A percentile compares a stretch with the other conserved stretches of the same genome.
Evolutionary conservation across 2,329 filamentous ascomycete genomes (phyloP).

Genomic region (Monilinia aucupariae): DNA sequence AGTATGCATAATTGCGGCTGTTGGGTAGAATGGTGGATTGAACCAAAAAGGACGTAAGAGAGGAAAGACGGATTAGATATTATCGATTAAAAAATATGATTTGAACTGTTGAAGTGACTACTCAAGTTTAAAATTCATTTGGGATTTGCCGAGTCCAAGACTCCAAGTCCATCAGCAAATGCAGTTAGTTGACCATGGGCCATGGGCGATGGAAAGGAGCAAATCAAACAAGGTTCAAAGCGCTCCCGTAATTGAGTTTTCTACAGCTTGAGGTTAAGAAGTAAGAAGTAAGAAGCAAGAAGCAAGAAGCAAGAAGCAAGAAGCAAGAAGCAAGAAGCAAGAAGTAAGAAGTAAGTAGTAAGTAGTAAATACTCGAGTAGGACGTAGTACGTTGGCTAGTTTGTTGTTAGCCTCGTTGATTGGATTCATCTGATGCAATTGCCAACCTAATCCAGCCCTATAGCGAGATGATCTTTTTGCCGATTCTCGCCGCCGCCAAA

Average conservation of each 20-base stretch:
- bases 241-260: not conserved
- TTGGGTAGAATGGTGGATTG: not conserved
- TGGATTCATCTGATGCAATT: not conserved
- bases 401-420: slow-evolving; percentile 2
- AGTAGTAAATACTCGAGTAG: no score
- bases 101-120: slow-evolving; percentile 4
- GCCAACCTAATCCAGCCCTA: slow-evolving; percentile 7
- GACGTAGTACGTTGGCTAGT: not conserved
- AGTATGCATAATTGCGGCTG: slow-evolving; percentile 10
- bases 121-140: not conserved
- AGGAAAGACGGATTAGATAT: not conserved
- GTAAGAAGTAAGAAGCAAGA: no score
- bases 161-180: slow-evolving; percentile 3
- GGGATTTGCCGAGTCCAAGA: not conserved
- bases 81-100: not conserved
- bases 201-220: not conserved
- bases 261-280: not conserved
- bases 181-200: not conserved
- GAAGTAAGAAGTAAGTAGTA: no score
- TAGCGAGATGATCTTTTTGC: slow-evolving; percentile 1
- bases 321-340: no score
- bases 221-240: not conserved
- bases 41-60: not conserved
- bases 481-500: not conserved
- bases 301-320: no score